Base-by-base conservation (phyloP, 176 grass and related monocot species). In the Coix lacrymajobi region DNA sequence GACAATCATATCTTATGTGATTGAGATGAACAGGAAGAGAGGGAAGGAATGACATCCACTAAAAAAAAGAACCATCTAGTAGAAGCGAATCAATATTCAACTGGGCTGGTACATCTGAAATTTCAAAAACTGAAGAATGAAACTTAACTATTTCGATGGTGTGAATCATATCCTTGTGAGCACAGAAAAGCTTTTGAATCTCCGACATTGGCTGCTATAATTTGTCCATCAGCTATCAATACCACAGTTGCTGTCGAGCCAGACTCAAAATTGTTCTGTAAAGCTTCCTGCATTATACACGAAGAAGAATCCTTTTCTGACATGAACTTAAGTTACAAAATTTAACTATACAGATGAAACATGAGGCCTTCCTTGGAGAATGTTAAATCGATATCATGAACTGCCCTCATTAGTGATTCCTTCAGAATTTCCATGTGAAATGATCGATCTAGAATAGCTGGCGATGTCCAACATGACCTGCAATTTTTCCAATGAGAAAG, bases 171-270 rank as follows among this genome's bases (percentile, higher is more conserved):
- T 51, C 79, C 85, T 90, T 93, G 72, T 77, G 96, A 88, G 83
- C 96, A 98, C 68, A 95, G 89, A 87, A 98, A 87, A 54, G 91
- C 93, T 84, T 95, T 98, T 41, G 96, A 95, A 62, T 98, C 96
- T 80, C 96, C 96, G 22, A 98, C 81, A 93, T 98, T 98, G 71
- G 87, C 96, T 78, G 82, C 77, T 85, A 98, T 62, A 79, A 95
- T 77, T 69, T 98, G 79, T 9, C 91, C 96, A 90, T 92, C 89
- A 15, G 87, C 92, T 85, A 93, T 90, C 86, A 98, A 86, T 74
- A 95, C 85, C 73, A 98, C 91, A 68, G 82, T 80, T 0, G 91
- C 91, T 48, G 93, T 98, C 26, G 96, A 98, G 85, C 96, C 93
- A 13, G 96, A 93, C 39, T 88, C 80, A 20, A 95, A 62, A 49